Percentiles rank a stretch among this genome's conserved stretches.
Conservation (phyloP, 2,329 filamentous ascomycete genomes). For the Fusarium torulosum region DNA sequence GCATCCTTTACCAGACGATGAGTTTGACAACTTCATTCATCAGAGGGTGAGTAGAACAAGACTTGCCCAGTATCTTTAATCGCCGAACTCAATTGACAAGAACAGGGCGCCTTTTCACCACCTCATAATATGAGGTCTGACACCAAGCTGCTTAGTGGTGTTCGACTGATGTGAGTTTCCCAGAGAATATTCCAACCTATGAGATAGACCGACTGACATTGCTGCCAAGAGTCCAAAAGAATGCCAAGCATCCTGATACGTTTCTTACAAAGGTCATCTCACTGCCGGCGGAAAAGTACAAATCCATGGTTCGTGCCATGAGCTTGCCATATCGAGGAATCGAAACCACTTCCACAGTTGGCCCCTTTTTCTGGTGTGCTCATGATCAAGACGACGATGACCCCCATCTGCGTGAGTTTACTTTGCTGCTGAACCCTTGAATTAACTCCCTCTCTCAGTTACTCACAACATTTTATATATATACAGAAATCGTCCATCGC, state of each 20-base stretch:
- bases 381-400: slow-evolving; percentile 69
- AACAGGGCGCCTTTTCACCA: slow-evolving; percentile 67
- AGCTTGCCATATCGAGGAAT: slow-evolving; percentile 68
- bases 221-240: slow-evolving; percentile 64
- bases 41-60: slow-evolving; percentile 57
- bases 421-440: not conserved
- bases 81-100: slow-evolving; percentile 22
- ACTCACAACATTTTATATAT: not conserved
- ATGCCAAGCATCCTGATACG: slow-evolving; percentile 68
- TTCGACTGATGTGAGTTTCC: slow-evolving; percentile 66
- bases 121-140: slow-evolving; percentile 57
- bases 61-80: not conserved
- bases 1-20: slow-evolving; percentile 64
- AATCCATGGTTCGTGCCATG: slow-evolving; percentile 67
- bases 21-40: slow-evolving; percentile 69
- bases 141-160: slow-evolving; percentile 62
- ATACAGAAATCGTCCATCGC: slow-evolving; percentile 70
- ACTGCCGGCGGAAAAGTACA: slow-evolving; percentile 63
- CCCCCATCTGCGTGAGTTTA: slow-evolving; percentile 66
- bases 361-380: slow-evolving; percentile 73
- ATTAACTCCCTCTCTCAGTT: not conserved
- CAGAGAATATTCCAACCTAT: not conserved
- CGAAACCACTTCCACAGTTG: slow-evolving; percentile 70
- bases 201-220: slow-evolving; percentile 13
- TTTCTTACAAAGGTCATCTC: slow-evolving; percentile 69